A percentile compares a stretch with the other conserved stretches of the same genome.
phyloP scores from a whole-genome alignment of 2,329 filamentous ascomycete species.

The Coniochaeta pulveracea region DNA sequence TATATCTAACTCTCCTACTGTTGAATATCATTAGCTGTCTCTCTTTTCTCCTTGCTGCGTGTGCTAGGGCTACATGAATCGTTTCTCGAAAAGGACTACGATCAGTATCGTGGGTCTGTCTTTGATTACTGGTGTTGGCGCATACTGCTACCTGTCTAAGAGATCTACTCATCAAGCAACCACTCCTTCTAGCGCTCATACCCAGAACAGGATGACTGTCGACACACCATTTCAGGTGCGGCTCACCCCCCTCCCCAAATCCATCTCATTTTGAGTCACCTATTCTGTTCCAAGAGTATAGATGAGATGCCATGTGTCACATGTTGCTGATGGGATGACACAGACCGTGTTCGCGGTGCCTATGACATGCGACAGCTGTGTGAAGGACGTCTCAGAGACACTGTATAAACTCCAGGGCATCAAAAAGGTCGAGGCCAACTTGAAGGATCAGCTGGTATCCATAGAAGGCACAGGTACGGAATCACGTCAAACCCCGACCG shows the following conservation, averaged over 20 bases:
- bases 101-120: constrained; percentile 11
- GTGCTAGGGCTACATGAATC: constrained; percentile 7
- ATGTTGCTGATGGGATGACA: constrained; percentile 14
- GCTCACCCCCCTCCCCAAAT: constrained; percentile 1
- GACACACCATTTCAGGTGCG: constrained; percentile 34
- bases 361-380: constrained; percentile 80
- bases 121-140: constrained; percentile 12
- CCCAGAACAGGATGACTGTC: constrained; percentile 26
- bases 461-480: constrained; percentile 68
- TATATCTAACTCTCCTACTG: no score
- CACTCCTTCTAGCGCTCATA: not conserved
- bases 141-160: constrained; percentile 7
- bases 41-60: constrained; percentile 2
- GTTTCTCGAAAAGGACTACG: constrained; percentile 7
- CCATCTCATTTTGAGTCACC: constrained; percentile 5
- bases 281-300: no score
- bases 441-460: constrained; percentile 72
- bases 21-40: no score
- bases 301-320: no score
- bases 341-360: constrained; percentile 93
- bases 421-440: constrained; percentile 68
- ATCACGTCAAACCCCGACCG: no score
- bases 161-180: constrained; percentile 3
- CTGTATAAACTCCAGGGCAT: constrained; percentile 71
- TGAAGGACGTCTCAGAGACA: constrained; percentile 73